Conservation (phyloP, 2,329 filamentous ascomycete genomes). For the Fusarium concolor region DNA sequence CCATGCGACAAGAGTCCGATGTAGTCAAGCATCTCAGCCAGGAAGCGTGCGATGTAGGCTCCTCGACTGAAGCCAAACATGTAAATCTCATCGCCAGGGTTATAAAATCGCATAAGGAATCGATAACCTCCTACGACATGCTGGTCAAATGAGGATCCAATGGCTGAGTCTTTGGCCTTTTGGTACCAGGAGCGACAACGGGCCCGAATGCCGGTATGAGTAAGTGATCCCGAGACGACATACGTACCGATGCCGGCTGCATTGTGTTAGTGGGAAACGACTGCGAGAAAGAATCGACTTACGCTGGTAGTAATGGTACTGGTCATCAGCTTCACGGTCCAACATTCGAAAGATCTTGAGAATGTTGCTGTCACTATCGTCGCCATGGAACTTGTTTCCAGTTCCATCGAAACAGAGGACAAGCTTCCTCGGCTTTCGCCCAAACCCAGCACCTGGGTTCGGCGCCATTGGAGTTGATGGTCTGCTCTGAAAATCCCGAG, state of each 20-base stretch:
- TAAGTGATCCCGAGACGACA: conserved; percentile 69
- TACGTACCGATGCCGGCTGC: conserved; percentile 79
- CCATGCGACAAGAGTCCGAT: conserved; percentile 83
- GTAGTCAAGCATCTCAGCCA: conserved; percentile 87
- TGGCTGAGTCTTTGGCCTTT: conserved; percentile 81
- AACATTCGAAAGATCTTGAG: conserved; percentile 78
- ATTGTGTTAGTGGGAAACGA: conserved; percentile 1
- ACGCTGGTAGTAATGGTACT: conserved; percentile 75
- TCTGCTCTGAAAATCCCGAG: conserved; percentile 38
- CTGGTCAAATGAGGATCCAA: conserved; percentile 83
- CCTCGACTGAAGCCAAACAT: conserved; percentile 81
- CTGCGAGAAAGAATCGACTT: conserved; percentile 39
- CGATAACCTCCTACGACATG: conserved; percentile 87
- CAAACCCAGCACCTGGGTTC: conserved; percentile 19
- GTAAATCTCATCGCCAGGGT: conserved; percentile 72
- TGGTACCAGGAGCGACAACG: conserved; percentile 74
- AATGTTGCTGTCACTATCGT: conserved; percentile 73
- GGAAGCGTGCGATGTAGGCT: conserved; percentile 78
- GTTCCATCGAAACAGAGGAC: conserved; percentile 73
- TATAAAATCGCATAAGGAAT: conserved; percentile 81
- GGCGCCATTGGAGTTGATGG: conserved; percentile 42
- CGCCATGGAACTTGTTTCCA: conserved; percentile 72
- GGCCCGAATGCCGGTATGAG: conserved; percentile 66
- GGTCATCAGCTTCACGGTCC: conserved; percentile 70
- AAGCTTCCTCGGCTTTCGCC: conserved; percentile 57